phyloP scores from a whole-genome alignment of 495 filamentous ascomycete species.

The Trichoderma erinaceum region DNA sequence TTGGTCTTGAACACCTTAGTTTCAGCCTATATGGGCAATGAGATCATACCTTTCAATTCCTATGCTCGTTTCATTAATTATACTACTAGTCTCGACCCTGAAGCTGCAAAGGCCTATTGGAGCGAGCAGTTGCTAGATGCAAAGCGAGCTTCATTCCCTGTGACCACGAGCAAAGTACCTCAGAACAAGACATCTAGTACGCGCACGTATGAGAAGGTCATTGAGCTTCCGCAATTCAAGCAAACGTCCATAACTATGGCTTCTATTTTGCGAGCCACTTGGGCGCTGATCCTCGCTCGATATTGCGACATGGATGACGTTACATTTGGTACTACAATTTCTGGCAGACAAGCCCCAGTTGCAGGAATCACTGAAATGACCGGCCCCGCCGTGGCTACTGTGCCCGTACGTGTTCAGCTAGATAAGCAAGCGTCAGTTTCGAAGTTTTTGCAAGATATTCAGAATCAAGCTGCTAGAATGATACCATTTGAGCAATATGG shows the following conservation, averaged over 20 bases:
- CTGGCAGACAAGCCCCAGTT: slow-evolving; percentile 42
- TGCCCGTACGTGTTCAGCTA: slow-evolving; percentile 42
- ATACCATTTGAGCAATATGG: slow-evolving; percentile 42
- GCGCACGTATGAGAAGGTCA: not conserved
- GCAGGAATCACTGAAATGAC: slow-evolving; percentile 41
- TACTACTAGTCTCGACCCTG: not conserved
- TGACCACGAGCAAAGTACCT: no score
- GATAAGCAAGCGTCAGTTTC: slow-evolving; percentile 14
- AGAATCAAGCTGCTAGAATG: slow-evolving; percentile 31
- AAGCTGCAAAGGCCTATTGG: not conserved
- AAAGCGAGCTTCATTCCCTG: slow-evolving; percentile 4
- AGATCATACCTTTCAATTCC: not conserved
- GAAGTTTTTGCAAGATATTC: slow-evolving; percentile 25
- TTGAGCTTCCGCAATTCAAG: slow-evolving; percentile 14
- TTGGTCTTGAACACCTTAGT: not conserved
- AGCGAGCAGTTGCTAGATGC: slow-evolving; percentile 7
- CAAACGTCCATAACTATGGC: slow-evolving; percentile 32
- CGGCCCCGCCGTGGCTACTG: slow-evolving; percentile 52
- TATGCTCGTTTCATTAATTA: slow-evolving; percentile 15
- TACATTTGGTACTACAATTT: slow-evolving; percentile 42
- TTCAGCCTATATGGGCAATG: slow-evolving; percentile 1
- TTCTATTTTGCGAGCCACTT: slow-evolving; percentile 40
- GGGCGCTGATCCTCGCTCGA: slow-evolving; percentile 35
- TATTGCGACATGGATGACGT: slow-evolving; percentile 38
- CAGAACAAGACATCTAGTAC: not conserved